Evolutionary conservation across 352 stramenopile species (phyloP).

Genomic region (Globisporangium okanoganense): DNA sequence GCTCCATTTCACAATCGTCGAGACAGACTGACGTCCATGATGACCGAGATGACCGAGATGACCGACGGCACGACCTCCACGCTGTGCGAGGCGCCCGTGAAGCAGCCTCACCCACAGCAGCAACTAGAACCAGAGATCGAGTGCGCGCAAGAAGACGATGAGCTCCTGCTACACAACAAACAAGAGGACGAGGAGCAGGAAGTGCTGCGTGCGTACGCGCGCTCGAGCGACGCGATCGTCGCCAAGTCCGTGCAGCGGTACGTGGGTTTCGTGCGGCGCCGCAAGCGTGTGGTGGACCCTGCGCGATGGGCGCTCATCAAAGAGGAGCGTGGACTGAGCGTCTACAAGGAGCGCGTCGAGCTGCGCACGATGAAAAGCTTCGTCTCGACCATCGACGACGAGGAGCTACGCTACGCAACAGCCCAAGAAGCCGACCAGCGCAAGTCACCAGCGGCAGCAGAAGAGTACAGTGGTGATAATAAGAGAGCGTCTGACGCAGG

Average conservation of each 20-base stretch:
- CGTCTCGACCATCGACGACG: not conserved
- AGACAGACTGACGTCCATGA: too few species aligned
- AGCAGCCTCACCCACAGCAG: not conserved
- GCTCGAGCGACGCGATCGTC: constrained; percentile 50
- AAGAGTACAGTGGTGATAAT: not conserved
- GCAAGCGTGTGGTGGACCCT: constrained; percentile 31
- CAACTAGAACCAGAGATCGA: not conserved
- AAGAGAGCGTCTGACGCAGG: not conserved
- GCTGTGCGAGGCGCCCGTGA: not conserved
- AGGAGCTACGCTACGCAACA: not conserved
- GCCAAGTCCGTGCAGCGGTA: constrained; percentile 48
- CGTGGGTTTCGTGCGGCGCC: constrained; percentile 38
- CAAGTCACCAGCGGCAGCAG: constrained; percentile 3
- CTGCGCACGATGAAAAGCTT: constrained; percentile 10
- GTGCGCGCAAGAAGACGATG: not conserved
- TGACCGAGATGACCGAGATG: too few species aligned
- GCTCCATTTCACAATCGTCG: not conserved
- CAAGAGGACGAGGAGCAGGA: not conserved
- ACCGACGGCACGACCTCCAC: not conserved
- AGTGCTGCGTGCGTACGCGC: constrained; percentile 35
- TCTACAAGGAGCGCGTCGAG: constrained; percentile 55
- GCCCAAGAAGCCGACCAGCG: constrained; percentile 9
- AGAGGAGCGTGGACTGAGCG: constrained; percentile 34
- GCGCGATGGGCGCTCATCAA: constrained; percentile 38
- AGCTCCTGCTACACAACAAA: not conserved